Conservation (phyloP, 2,329 filamentous ascomycete species). For the Claviceps sorghi region DNA sequence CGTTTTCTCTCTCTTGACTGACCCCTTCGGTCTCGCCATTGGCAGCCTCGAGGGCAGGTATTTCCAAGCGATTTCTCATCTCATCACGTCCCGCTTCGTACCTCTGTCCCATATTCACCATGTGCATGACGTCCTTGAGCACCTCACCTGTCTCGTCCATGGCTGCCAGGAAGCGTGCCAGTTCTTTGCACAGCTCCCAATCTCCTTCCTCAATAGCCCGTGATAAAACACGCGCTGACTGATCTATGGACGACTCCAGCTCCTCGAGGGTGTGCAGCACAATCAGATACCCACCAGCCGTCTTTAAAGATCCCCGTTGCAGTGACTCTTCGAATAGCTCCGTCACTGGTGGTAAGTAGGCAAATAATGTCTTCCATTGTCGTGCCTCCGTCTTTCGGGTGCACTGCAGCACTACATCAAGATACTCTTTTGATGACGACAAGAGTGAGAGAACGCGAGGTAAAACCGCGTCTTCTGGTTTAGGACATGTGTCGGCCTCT, state of each 20-base stretch:
- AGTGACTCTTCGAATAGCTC: slow-evolving; percentile 90
- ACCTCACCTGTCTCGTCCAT: slow-evolving; percentile 78
- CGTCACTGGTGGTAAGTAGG: slow-evolving; percentile 76
- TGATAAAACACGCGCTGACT: slow-evolving; percentile 66
- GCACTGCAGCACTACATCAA: slow-evolving; percentile 92
- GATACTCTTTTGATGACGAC: slow-evolving; percentile 67
- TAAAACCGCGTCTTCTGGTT: slow-evolving; percentile 49
- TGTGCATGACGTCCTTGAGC: slow-evolving; percentile 54
- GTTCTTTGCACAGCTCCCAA: slow-evolving; percentile 90
- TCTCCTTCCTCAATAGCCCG: slow-evolving; percentile 73
- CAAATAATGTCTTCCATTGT: slow-evolving; percentile 88
- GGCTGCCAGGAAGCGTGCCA: slow-evolving; percentile 87
- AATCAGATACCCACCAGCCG: slow-evolving; percentile 89
- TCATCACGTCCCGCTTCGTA: slow-evolving; percentile 15
- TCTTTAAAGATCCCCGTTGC: slow-evolving; percentile 74
- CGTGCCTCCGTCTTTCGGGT: slow-evolving; percentile 93
- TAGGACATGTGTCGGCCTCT: slow-evolving; percentile 62
- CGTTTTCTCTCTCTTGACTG: slow-evolving; percentile 15
- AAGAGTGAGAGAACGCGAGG: slow-evolving; percentile 48
- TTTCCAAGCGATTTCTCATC: slow-evolving; percentile 17
- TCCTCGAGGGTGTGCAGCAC: slow-evolving; percentile 76
- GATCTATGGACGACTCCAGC: slow-evolving; percentile 52
- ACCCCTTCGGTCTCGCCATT: slow-evolving; percentile 18
- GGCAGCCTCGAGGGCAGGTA: slow-evolving; percentile 15
- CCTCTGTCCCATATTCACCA: slow-evolving; percentile 32